Base-by-base conservation (phyloP, 495 filamentous ascomycete species). In the Aspergillus nanangensis region DNA sequence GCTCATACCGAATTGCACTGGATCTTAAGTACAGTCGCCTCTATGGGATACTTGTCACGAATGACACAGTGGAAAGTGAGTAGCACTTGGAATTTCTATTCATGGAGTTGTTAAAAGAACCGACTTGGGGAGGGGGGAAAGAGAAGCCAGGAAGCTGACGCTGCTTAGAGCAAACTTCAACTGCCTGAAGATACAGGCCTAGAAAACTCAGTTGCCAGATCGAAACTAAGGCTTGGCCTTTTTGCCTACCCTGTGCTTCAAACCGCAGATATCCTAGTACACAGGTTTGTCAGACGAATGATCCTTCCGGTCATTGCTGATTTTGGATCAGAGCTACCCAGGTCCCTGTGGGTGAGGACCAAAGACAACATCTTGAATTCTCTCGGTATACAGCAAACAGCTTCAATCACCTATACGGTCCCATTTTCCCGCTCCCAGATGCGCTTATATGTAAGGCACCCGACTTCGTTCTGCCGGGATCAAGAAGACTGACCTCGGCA, bases 11-110 rank as follows among this genome's bases (percentile, higher is more conserved):
- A 96, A 64, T 70, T 98, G 50, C 92, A 93, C 81, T 98, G 94
- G 93, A 94, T 97, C 48, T 65, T 98, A 44, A 90, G 88, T 55
- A 95, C 90, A 44, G 83, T 84, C 29, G 88, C 94, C 22, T 87
- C 82, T 3, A 90, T 87, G 69, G 93, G 94, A 10, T 90, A 94
- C 63, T 71, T 98, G 23, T 83, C 81, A 3, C 77, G 94, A 9
- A 98, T 98, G 94, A 97, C 93, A 32, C 92, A 96, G 68, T 97
- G 91, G 91, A 98, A 97, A 80, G 88, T 90, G 44, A 55, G 72
- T 24, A 18, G 20, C 3, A 15, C 17, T n/a, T 3, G 11, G 11
- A 1, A 22, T 25, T 21, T 5, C 1, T 24, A 4, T 1, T 23
- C 2, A 3, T 20, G 17, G n/a, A 9, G 24, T 14, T 25, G 15